phyloP scores from a whole-genome alignment of 768 basidiomycete species.

The Cystobasidiopsis lactophilus region DNA sequence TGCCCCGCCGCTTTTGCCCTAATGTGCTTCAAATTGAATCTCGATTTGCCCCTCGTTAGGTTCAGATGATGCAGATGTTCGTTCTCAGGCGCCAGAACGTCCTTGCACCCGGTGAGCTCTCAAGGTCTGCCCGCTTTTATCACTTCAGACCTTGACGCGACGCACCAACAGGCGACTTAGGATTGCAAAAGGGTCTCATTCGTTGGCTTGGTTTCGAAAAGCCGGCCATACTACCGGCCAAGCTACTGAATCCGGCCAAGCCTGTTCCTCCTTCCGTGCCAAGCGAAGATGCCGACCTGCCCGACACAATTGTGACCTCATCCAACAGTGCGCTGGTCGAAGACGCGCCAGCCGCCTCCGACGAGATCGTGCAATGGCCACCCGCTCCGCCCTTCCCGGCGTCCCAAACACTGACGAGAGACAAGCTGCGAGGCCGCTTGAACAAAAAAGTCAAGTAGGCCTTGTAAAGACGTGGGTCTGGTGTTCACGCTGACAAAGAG shows the following conservation, averaged over 20 bases:
- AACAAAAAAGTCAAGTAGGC: conserved; percentile 19
- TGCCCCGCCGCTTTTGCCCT: no score
- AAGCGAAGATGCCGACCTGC: background rate
- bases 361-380: background rate
- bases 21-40: no score
- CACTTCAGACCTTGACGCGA: conserved; percentile 27
- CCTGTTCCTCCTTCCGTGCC: background rate
- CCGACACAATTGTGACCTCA: background rate
- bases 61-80: no score
- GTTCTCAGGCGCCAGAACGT: no score
- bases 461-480: background rate
- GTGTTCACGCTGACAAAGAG: no score
- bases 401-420: conserved; percentile 11
- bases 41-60: no score
- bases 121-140: conserved; percentile 56
- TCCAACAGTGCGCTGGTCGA: background rate
- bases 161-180: conserved; percentile 1
- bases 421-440: conserved; percentile 8
- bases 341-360: conserved; percentile 2
- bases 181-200: conserved; percentile 19
- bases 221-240: conserved; percentile 1
- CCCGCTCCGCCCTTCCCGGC: conserved; percentile 11
- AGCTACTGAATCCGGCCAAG: background rate
- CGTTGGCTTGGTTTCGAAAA: conserved; percentile 13
- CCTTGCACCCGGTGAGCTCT: no score